Evolutionary conservation across 2,329 filamentous ascomycete species (phyloP), one percentile per base, ranked within the genome.

Genomic region (Pseudohalonectria lignicola): DNA sequence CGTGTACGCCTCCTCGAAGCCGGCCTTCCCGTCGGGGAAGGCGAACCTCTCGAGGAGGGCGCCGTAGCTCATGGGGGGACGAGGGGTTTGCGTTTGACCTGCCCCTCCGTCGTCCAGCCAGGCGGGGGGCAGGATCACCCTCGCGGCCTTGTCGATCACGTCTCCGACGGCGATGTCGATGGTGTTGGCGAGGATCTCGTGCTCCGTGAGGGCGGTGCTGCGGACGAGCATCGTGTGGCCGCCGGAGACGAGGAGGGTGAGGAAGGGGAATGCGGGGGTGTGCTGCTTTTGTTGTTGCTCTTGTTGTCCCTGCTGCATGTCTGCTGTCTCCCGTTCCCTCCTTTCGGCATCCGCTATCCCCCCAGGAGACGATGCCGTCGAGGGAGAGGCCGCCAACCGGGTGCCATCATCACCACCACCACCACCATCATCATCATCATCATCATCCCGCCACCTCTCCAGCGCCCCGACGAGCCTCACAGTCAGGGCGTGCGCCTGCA

Each of bases 401-500:
- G 23, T 26, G 23, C 23, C 12, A 26, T 26, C 23, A 12, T 26
- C 12, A 5, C 34, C 13, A 13, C 7, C 25, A 23, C 15, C 31
- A n/a, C n/a, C n/a, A n/a, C n/a, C n/a, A n/a, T n/a, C n/a, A n/a
- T n/a, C 31, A 17, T 34, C 20, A 6, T 34, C 18, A 12, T 6
- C 21, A 1, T 45, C 47, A 16, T 43, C 47, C 37, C 43, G 37
- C 11, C 44, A 45, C 16, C 43, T 46, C 37, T 46, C 39, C 42
- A 90, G 59, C 5, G 83, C 82, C 23, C 66, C 62, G 4, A 81
- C 79, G 31, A 98, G 71, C 9, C 86, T 72, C 13, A 90, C 84
- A 15, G 92, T 96, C 44, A 98, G 63, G 15, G 92, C 82, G 59
- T 98, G 92, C 10, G 88, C 92, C 56, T 95, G 88, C 92, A 98